Base-by-base conservation (phyloP, 73 alveolate species). In the Stentor roeselii region DNA sequence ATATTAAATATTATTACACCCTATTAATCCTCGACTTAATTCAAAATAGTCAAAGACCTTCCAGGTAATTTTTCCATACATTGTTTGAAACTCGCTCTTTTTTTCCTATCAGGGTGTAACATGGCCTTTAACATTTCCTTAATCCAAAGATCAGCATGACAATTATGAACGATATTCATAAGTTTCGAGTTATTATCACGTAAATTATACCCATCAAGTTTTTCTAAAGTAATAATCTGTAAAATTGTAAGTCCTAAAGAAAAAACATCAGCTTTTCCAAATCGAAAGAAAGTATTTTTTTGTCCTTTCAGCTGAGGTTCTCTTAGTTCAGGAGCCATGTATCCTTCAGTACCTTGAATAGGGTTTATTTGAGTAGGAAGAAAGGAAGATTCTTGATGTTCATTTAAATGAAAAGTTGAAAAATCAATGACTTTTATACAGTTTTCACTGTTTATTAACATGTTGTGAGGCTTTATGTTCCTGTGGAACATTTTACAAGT, bases 221-320 rank as follows among this genome's bases (percentile, higher is more conserved):
- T 21, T 50, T 50, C 67, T 11, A 50, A 50, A 50, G 67, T 50
- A 11, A 50, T 50, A 6, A 50, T 50, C 21, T 50, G 67, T 21
- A 50, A 50, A 50, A 50, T 11, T 50, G 67, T 50, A 6, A 50
- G 6, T 50, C 67, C 67, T 11, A 50, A 21, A 50, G 67, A 50
- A 50, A 50, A 50, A 50, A 50, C 67, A 50, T 50, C 67, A 50
- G 67, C 67, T 50, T 50, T 50, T 50, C 67, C 67, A 50, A 21
- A 21, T 50, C 21, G 6, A 50, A 50, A 50, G 6, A 11, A 11
- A 50, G 67, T 21, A 50, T 11, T 11, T 50, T 21, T 50, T 50
- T 50, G 30, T 50, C 67, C 67, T 50, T 11, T 21, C 6, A 11
- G 30, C 21, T 11, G 21, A 50, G 30, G 6, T 11, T 50, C 67